These are phyloP conservation scores for Aspergillus baeticus DNA, from an alignment of 495 filamentous ascomycete genomes.

Conservation along the genomic window DNA sequence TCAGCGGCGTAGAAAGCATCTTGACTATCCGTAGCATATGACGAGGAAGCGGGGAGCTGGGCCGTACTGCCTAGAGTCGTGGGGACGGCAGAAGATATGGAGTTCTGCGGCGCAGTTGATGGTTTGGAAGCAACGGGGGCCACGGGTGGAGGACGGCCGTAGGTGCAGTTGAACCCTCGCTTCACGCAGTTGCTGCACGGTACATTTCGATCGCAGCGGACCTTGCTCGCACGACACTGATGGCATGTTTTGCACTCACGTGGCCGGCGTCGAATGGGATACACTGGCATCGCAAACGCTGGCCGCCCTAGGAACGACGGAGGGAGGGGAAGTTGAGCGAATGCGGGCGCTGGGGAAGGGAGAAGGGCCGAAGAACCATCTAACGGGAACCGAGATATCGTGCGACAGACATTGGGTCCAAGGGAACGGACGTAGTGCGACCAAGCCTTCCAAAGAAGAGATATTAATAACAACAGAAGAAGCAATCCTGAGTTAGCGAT, in stretches of 20 bases:
- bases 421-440: neutral
- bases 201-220: conserved; percentile 70
- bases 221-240: conserved; percentile 49
- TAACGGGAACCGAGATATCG: neutral
- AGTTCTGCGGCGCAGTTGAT: conserved; percentile 14
- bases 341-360: conserved; percentile 11
- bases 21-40: conserved; percentile 10
- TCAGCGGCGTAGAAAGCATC: conserved; percentile 15
- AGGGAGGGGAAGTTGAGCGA: conserved; percentile 12
- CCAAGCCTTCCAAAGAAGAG: neutral
- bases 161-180: conserved; percentile 66
- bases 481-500: neutral
- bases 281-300: conserved; percentile 30
- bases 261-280: conserved; percentile 45
- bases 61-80: conserved; percentile 3
- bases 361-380: neutral
- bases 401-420: neutral
- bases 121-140: conserved; percentile 13
- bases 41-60: conserved; percentile 1
- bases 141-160: conserved; percentile 59
- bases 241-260: conserved; percentile 51
- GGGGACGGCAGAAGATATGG: conserved; percentile 18
- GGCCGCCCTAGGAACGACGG: conserved; percentile 15
- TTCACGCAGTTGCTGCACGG: conserved; percentile 75
- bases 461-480: neutral